Conservation (phyloP, 2,329 filamentous ascomycete genomes). For the Cladophialophora bantiana region DNA sequence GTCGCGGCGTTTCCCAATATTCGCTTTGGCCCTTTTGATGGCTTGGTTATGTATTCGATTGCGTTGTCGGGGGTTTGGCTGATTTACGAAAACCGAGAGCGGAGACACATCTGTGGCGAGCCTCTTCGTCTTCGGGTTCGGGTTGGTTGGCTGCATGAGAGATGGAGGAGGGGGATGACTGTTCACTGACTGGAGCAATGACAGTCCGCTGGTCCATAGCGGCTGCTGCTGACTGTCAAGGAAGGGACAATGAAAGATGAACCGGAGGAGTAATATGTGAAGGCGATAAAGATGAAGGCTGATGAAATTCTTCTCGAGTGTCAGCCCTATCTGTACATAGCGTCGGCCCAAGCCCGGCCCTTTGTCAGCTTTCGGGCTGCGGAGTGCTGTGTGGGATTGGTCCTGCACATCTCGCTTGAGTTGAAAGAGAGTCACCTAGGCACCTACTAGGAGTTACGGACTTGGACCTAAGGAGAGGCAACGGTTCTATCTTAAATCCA, state of each 20-base stretch:
- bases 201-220: conserved; percentile 16
- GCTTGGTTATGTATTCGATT: conserved; percentile 23
- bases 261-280: not conserved
- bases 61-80: conserved; percentile 12
- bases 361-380: not conserved
- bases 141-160: conserved; percentile 13
- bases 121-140: not conserved
- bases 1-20: conserved; percentile 17
- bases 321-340: not conserved
- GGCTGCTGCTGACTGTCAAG: conserved; percentile 4
- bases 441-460: not conserved
- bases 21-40: conserved; percentile 21
- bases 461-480: not conserved
- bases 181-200: conserved; percentile 9
- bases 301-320: not conserved
- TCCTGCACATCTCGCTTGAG: conserved; percentile 5
- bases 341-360: not conserved
- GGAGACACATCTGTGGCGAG: not conserved
- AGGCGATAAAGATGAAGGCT: not conserved
- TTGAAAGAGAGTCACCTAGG: not conserved
- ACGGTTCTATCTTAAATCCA: not conserved
- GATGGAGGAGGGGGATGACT: not conserved
- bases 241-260: not conserved
- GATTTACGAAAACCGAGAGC: not conserved
- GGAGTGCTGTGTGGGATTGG: not conserved